These are phyloP conservation scores for Ustilago xerochloae DNA, from an alignment of 1,284 basidiomycete genomes.

Conservation along the genomic window DNA sequence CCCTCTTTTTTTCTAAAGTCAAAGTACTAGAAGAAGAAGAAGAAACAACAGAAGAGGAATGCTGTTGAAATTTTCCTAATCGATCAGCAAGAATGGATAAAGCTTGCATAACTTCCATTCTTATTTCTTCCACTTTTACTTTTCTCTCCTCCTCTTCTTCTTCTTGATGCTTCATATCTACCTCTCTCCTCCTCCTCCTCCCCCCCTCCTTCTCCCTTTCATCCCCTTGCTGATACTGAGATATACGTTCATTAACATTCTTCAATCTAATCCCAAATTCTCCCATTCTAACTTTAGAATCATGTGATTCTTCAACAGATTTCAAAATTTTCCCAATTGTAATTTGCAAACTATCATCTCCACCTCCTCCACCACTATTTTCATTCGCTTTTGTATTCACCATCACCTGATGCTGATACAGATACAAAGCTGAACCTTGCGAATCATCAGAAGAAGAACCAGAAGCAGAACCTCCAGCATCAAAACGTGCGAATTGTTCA, in stretches of 20 bases:
- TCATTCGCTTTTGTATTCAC: slow-evolving; percentile 12
- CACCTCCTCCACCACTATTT: background rate
- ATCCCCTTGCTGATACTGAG: background rate
- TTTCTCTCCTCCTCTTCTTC: slow-evolving; percentile 6
- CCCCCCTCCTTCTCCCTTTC: background rate
- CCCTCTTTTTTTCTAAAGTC: background rate
- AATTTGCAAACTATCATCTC: background rate
- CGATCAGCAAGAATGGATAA: slow-evolving; percentile 24
- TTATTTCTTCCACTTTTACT: slow-evolving; percentile 9
- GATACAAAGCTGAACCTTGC: background rate
- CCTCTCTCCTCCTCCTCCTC: background rate
- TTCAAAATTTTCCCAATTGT: slow-evolving; percentile 21
- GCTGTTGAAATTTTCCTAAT: slow-evolving; percentile 1
- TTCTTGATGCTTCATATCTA: background rate
- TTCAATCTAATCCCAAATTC: slow-evolving; percentile 11
- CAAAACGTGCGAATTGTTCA: slow-evolving; percentile 11
- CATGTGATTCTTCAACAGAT: slow-evolving; percentile 15
- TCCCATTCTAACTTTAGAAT: background rate
- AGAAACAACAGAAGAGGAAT: background rate
- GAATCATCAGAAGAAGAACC: slow-evolving; percentile 6
- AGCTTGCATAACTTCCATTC: slow-evolving; percentile 18
- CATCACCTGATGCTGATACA: background rate
- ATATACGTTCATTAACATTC: background rate
- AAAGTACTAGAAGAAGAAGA: background rate
- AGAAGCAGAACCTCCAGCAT: background rate